Evolutionary conservation across 805 yeast species (phyloP).

Genomic region (Metschnikowia similis): DNA sequence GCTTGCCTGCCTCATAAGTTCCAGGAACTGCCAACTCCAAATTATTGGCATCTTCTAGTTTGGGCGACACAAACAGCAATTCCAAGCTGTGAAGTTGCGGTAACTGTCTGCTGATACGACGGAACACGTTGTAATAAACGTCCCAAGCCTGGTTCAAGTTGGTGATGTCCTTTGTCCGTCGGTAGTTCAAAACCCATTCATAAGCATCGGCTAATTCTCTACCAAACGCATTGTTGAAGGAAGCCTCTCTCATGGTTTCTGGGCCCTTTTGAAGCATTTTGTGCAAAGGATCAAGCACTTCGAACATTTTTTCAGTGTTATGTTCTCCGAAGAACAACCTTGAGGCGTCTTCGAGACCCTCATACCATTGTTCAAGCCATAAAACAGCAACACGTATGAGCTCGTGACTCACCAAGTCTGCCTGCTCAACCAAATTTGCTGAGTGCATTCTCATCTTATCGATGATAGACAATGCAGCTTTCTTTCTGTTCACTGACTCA

Average conservation of each 20-base stretch:
- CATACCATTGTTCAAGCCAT: constrained; percentile 99
- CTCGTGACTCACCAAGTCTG: constrained; percentile 91
- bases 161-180: constrained; percentile 78
- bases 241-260: constrained; percentile 85
- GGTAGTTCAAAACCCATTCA: constrained; percentile 86
- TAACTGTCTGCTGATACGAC: constrained; percentile 82
- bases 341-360: constrained; percentile 95
- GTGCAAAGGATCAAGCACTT: constrained; percentile 85
- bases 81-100: constrained; percentile 85
- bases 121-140: constrained; percentile 87
- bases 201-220: constrained; percentile 88
- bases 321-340: constrained; percentile 90
- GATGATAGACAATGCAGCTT: constrained; percentile 86
- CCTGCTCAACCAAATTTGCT: constrained; percentile 79
- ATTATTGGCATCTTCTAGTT: constrained; percentile 69
- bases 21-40: constrained; percentile 92
- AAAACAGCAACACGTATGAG: constrained; percentile 90
- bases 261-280: constrained; percentile 82
- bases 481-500: constrained; percentile 82
- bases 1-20: constrained; percentile 80
- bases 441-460: constrained; percentile 91
- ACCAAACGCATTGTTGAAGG: constrained; percentile 91
- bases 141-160: constrained; percentile 98
- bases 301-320: constrained; percentile 91
- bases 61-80: constrained; percentile 90